These are phyloP conservation scores for Ogataea allantospora DNA, from an alignment of 805 yeast species.

Conservation along the genomic window DNA sequence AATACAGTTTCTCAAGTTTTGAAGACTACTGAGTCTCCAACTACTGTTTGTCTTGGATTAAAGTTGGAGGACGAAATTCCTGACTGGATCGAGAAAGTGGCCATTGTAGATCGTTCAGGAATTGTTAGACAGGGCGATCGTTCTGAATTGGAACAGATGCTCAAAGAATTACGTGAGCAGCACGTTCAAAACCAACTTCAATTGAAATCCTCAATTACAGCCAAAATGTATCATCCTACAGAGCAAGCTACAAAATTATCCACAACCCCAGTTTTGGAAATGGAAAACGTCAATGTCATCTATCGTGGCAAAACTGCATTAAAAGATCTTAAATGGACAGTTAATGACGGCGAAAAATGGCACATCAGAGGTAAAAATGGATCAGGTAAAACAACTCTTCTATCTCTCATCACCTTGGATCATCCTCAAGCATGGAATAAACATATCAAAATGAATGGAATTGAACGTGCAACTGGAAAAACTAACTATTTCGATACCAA, in stretches of 20 bases:
- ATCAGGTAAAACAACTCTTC: constrained; percentile 85
- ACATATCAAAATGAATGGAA: constrained; percentile 60
- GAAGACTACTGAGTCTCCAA: constrained; percentile 29
- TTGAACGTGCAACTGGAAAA: constrained; percentile 68
- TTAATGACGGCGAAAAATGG: constrained; percentile 76
- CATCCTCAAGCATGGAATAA: constrained; percentile 96
- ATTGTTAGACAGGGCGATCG: constrained; percentile 49
- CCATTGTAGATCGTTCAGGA: constrained; percentile 57
- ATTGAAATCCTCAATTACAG: constrained; percentile 10
- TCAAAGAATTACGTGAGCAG: constrained; percentile 25
- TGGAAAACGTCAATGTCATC: constrained; percentile 60
- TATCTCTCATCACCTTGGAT: constrained; percentile 85
- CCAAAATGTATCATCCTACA: constrained; percentile 9
- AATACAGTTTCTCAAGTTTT: constrained; percentile 56
- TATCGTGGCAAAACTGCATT: constrained; percentile 65
- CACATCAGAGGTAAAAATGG: constrained; percentile 90
- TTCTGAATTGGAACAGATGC: constrained; percentile 24
- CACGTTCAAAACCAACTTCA: constrained; percentile 25
- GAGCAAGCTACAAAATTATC: background rate
- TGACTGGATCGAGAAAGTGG: constrained; percentile 73
- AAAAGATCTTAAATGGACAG: constrained; percentile 60
- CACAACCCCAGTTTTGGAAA: constrained; percentile 39
- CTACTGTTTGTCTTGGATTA: constrained; percentile 69
- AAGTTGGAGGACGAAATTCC: constrained; percentile 77
- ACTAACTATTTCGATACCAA: constrained; percentile 78